Evolutionary conservation across 75 land plant species (phyloP), one percentile per base, ranked within the genome.

Genomic region (Azolla pinnata): DNA sequence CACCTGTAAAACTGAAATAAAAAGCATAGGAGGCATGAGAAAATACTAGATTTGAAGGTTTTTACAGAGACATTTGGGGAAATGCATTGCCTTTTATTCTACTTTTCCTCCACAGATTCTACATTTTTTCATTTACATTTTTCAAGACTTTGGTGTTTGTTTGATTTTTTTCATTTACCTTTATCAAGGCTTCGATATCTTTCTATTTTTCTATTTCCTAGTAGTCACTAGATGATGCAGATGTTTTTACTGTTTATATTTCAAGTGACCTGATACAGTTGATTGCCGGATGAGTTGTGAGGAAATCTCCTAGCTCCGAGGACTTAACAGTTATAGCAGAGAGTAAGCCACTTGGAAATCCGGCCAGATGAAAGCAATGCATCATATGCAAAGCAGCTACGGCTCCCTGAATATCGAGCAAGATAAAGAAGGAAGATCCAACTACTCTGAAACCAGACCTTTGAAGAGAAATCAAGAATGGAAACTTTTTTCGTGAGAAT

Each of bases 341-440:
- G 7, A 70, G 44, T 40, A 70, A 56, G 18, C 73, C 73, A 29
- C 64, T 70, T 44, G 73, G 73, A 48, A 70, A 70, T 0, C 73
- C 73, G 30, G 73, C 73, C 25, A 70, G 33, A 31, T 70, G 73
- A 42, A 70, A 70, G 30, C 69, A 55, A 26, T 70, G 73, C 2
- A 70, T 50, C 73, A 70, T 70, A 54, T 70, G 73, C 67, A 70
- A 45, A 33, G 61, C 56, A 25, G 73, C 31, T 12, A 70, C 73
- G 0, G 73, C 69, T 29, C 72, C 72, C 65, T 69, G 63, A 66
- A 52, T 28, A 57, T 25, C 25, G n/a, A 32, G 14, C 67, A 64
- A 46, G n/a, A n/a, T n/a, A n/a, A 46, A 46, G 17, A 46, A 3
- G 21, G 10, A 3, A 46, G 49, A 4, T 46, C 17, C 19, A 31